phyloP scores from a whole-genome alignment of 2,329 filamentous ascomycete species.

The Monosporascus sp. region DNA sequence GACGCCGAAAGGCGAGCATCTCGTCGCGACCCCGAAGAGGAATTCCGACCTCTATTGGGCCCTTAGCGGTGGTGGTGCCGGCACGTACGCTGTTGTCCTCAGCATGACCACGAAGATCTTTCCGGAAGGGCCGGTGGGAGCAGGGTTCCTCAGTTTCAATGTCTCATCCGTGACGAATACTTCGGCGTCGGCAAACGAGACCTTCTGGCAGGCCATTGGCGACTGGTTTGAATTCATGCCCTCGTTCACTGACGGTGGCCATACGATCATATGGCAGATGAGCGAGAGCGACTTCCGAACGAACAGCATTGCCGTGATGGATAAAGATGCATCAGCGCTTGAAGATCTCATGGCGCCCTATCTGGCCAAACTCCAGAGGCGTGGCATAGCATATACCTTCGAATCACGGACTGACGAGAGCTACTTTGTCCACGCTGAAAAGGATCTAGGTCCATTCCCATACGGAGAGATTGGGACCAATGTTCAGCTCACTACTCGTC shows the following conservation, averaged over 20 bases:
- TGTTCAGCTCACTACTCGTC: not conserved
- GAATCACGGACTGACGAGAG: not conserved
- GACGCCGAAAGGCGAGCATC: no score
- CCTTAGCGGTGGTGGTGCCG: no score
- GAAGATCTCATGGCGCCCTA: not conserved
- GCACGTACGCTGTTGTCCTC: no score
- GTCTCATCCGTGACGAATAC: not conserved
- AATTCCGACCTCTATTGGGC: no score
- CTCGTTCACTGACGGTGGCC: not conserved
- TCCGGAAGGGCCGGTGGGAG: no score
- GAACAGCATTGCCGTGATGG: conserved; percentile 1
- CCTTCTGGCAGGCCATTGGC: not conserved
- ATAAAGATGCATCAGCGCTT: not conserved
- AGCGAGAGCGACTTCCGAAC: not conserved
- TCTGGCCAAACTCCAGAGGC: conserved; percentile 1
- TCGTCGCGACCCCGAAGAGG: no score
- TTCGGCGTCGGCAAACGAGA: not conserved
- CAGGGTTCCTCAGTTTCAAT: no score
- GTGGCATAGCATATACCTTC: conserved; percentile 4
- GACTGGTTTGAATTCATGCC: not conserved
- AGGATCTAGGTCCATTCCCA: conserved; percentile 4
- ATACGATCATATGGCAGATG: not conserved
- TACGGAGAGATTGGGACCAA: conserved; percentile 3
- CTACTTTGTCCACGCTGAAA: conserved; percentile 2
- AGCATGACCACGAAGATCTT: no score